These are phyloP conservation scores for Carex arenaria DNA, from an alignment of 202 grass and related monocot genomes.

Conservation along the genomic window DNA sequence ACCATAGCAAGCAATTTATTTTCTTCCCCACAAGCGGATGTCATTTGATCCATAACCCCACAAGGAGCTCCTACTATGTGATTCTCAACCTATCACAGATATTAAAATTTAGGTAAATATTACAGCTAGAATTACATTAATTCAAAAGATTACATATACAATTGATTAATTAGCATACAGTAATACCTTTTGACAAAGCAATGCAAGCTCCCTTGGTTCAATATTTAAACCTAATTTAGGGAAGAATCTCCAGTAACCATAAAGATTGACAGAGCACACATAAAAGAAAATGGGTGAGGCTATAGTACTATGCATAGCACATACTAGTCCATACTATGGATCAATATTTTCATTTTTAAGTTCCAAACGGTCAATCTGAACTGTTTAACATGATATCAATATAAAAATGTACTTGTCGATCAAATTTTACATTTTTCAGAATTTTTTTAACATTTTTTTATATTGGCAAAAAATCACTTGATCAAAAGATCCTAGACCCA, in stretches of 20 bases:
- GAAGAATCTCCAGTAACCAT: slow-evolving; percentile 17
- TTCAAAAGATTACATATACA: slow-evolving; percentile 8
- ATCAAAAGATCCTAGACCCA: no score
- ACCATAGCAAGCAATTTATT: slow-evolving; percentile 97
- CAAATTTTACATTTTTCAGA: no score
- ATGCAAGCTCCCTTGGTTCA: slow-evolving; percentile 78
- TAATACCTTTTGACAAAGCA: slow-evolving; percentile 90
- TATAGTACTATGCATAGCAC: no score
- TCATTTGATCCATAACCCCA: slow-evolving; percentile 96
- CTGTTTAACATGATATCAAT: no score
- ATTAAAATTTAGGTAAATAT: not conserved
- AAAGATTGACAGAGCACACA: slow-evolving; percentile 16
- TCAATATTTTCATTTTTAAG: no score
- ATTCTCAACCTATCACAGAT: slow-evolving; percentile 74
- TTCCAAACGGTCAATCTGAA: no score
- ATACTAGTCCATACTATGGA: no score
- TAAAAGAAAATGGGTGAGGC: not conserved
- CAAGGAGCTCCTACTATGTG: slow-evolving; percentile 82
- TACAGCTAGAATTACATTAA: not conserved
- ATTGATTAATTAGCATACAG: slow-evolving; percentile 19
- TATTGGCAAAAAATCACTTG: no score
- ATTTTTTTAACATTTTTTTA: no score
- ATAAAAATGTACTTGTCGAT: no score
- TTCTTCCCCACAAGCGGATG: slow-evolving; percentile 89
- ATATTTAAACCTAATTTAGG: slow-evolving; percentile 65